phyloP scores from a whole-genome alignment of 108 stramenopile species.

The Thalassiosira profunda region DNA sequence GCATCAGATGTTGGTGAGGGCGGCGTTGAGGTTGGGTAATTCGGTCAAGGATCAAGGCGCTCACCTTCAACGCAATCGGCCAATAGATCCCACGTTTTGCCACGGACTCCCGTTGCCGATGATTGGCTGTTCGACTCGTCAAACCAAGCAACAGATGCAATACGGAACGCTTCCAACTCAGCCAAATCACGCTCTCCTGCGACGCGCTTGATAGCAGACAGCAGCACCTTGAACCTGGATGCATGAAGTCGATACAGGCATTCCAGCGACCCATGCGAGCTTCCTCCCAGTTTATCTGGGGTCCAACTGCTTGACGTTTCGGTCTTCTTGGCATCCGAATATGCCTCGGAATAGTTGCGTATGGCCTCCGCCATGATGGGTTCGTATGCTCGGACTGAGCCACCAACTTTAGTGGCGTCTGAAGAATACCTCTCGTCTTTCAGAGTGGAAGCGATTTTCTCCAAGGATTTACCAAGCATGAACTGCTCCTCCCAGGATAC shows the following conservation, averaged over 20 bases:
- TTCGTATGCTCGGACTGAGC: conserved; percentile 62
- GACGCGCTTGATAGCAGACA: conserved; percentile 53
- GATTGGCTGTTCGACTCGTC: conserved; percentile 15
- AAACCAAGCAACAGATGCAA: conserved; percentile 59
- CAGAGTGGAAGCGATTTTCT: conserved; percentile 82
- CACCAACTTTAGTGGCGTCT: conserved; percentile 3
- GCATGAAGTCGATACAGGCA: conserved; percentile 85
- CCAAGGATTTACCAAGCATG: conserved; percentile 88
- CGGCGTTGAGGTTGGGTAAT: not conserved
- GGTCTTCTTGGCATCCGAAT: conserved; percentile 49
- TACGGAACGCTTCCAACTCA: conserved; percentile 69
- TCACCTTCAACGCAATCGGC: conserved; percentile 65
- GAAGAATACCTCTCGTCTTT: conserved; percentile 45
- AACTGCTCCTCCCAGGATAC: conserved; percentile 73
- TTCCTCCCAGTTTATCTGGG: conserved; percentile 69
- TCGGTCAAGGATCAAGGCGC: not conserved
- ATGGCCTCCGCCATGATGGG: conserved; percentile 58
- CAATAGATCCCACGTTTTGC: conserved; percentile 69
- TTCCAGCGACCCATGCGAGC: conserved; percentile 82
- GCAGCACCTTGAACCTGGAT: conserved; percentile 75
- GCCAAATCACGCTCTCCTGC: conserved; percentile 50
- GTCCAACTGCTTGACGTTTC: conserved; percentile 55
- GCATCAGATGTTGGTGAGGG: not conserved
- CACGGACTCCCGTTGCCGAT: conserved; percentile 21
- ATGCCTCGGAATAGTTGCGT: conserved; percentile 55